Evolutionary conservation across 1,284 basidiomycete species (phyloP), one percentile per base, ranked within the genome.

Genomic region (Spongispora temasekensis): DNA sequence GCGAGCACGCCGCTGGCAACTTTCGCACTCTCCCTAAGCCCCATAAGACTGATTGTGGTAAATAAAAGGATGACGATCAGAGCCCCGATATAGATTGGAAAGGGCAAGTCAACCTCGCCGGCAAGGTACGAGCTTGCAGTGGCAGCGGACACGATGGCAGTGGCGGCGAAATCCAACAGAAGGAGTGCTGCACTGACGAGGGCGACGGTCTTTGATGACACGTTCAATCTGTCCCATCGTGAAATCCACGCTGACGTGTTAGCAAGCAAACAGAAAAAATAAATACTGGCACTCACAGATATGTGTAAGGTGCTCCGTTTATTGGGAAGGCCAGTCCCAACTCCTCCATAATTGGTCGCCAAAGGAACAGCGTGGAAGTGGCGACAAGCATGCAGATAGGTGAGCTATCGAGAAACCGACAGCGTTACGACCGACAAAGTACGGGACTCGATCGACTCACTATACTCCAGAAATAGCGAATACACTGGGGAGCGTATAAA

Each of bases 341-440:
- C 67, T 91, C 89, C 64, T 84, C 78, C 82, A 91, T 85, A 48
- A 91, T 79, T 5, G 89, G 89, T 23, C 87, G 81, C 84, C 87
- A 91, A 25, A 90, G 68, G 64, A 87, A 86, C 4, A 89, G 68
- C 2, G 86, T 79, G 21, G 86, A 68, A 0, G 84, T 83, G 0
- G 88, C 85, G 31, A 86, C 68, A 40, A 88, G 78, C 48, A 91
- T 73, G 21, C 87, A 85, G 34, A 91, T 80, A 0, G 89, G 89
- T 5, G 89, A 89, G 65, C 87, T 89, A 57, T 32, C 13, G 28
- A 34, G 19, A 32, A 35, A 58, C 48, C 34, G 7, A 57, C 27
- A 55, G 50, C n/a, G n/a, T 15, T 31, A 50, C 32, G 8, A 21
- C 19, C n/a, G 42, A 23, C n/a, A 53, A 10, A 35, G 7, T 8